Conservation (phyloP, 257 asterid species). For the Fraxinus quadrangulata region DNA sequence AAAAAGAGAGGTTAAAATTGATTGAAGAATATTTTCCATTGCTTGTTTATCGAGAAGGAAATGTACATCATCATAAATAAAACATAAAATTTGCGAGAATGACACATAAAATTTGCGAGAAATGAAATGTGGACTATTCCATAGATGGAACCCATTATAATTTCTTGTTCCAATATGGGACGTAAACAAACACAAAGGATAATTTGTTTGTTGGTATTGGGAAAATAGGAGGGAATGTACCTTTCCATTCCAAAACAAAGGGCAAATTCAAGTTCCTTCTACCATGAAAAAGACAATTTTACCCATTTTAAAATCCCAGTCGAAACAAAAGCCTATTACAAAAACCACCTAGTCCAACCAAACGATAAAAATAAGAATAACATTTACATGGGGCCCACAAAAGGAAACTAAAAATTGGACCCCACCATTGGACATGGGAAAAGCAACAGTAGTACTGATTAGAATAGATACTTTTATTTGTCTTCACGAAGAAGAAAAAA, state of each 20-base stretch:
- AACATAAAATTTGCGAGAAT: neutral
- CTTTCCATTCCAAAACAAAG: neutral
- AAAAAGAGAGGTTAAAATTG: neutral
- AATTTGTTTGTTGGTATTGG: neutral
- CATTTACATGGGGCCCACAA: conserved; percentile 36
- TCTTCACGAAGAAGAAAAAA: conserved; percentile 25
- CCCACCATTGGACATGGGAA: conserved; percentile 35
- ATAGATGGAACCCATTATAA: neutral
- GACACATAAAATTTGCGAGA: neutral
- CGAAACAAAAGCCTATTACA: conserved; percentile 17
- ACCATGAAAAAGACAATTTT: conserved; percentile 6
- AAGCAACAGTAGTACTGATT: conserved; percentile 19
- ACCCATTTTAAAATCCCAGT: conserved; percentile 16
- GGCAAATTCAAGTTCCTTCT: too few relatives aligned
- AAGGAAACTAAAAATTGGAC: conserved; percentile 24
- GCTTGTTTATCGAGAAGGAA: neutral
- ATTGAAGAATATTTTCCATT: neutral
- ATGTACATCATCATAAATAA: too few relatives aligned
- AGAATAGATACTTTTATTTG: conserved; percentile 17
- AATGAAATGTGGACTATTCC: neutral
- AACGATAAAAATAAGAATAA: conserved; percentile 24
- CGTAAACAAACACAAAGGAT: neutral
- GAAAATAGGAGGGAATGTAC: neutral
- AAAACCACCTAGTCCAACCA: conserved; percentile 10
- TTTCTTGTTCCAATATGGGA: neutral